Evolutionary conservation across 768 basidiomycete genomes (phyloP), one percentile per base, ranked within the genome.

Genomic region (Solioccasus polychromus): DNA sequence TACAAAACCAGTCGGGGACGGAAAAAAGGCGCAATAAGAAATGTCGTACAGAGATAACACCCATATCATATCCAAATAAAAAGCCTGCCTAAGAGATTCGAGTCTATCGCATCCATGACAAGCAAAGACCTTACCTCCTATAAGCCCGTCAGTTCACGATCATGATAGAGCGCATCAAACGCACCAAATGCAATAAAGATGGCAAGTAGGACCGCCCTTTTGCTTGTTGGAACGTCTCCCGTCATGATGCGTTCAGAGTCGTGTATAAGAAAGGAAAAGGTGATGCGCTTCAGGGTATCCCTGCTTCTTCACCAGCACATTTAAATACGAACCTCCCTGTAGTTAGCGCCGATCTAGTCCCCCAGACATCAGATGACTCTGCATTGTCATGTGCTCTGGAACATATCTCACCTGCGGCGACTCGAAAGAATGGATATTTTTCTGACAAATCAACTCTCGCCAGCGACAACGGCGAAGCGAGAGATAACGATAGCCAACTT

Each of bases 41-140:
- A 14, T 5, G 4, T 60, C 74, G 42, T 49, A 84, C 82, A 44
- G 84, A 86, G 49, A 86, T 85, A 44, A 87, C 81, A 62, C 85
- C 83, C 60, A 87, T 84, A 52, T 87, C 84, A 61, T 86, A 87
- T 50, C 85, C 83, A 45, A 85, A 86, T 8, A 85, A 64, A 61
- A 83, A 85, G 10, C 80, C 82, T 53, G 30, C 4, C 5, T 14
- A 32, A 36, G 28, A 42, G n/a, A 22, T 54, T 23, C 10, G 30
- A 17, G 6, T 24, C 23, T 8, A 18, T 34, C 18, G 10, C 7
- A 10, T 44, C 24, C 4, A 3, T 39, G 35, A 55, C 9, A n/a
- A 35, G 4, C 8, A 12, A 18, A 38, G 22, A 37, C 18, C 48
- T 45, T 40, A 60, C 63, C 54, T 50, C 63, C 58, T 65, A 35